phyloP scores from a whole-genome alignment of 2,329 filamentous ascomycete species.

The Dothideomycetes sp. region DNA sequence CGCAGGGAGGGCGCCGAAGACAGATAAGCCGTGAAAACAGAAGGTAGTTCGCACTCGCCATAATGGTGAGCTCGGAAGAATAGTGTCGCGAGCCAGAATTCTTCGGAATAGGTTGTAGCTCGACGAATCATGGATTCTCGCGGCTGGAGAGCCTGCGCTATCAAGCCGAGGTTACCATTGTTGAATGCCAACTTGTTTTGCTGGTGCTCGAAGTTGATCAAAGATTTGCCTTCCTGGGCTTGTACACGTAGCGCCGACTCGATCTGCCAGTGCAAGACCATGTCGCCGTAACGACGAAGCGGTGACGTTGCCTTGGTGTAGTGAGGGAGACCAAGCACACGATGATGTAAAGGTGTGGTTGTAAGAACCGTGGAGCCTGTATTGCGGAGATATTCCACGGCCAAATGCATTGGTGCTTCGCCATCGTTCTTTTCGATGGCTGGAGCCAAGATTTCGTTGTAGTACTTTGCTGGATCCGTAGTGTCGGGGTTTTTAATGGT shows the following conservation, averaged over 20 bases:
- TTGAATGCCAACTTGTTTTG: slow-evolving; percentile 42
- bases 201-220: slow-evolving; percentile 26
- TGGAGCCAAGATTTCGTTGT: slow-evolving; percentile 28
- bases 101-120: slow-evolving; percentile 27
- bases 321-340: slow-evolving; percentile 40
- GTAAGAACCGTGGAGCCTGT: slow-evolving; percentile 36
- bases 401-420: slow-evolving; percentile 28
- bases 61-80: slow-evolving; percentile 51
- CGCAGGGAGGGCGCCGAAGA: slow-evolving; percentile 9
- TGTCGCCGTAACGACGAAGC: slow-evolving; percentile 51
- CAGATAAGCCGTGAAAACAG: slow-evolving; percentile 33
- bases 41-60: slow-evolving; percentile 42
- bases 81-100: slow-evolving; percentile 45
- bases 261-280: slow-evolving; percentile 56
- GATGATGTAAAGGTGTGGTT: slow-evolving; percentile 41
- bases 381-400: slow-evolving; percentile 34
- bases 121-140: slow-evolving; percentile 36
- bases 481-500: slow-evolving; percentile 19
- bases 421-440: slow-evolving; percentile 29
- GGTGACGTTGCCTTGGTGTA: slow-evolving; percentile 54
- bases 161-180: slow-evolving; percentile 36
- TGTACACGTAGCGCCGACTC: slow-evolving; percentile 53
- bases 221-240: slow-evolving; percentile 34
- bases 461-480: slow-evolving; percentile 19
- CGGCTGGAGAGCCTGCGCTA: slow-evolving; percentile 38